Evolutionary conservation across 768 basidiomycete species (phyloP).

Genomic region (Tulasnella sp.): DNA sequence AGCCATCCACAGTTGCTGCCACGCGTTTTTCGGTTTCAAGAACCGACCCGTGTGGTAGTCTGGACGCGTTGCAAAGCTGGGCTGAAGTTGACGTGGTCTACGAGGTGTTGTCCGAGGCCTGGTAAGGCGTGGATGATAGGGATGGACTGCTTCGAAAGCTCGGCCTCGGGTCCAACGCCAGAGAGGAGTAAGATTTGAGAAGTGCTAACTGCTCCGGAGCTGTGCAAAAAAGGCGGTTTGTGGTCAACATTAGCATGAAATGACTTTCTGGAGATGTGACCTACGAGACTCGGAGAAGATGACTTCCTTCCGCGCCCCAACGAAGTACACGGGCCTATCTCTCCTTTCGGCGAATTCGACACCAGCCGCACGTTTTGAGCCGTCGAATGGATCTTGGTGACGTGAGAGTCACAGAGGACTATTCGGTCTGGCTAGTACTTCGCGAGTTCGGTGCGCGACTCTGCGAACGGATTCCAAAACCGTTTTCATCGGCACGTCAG

Average conservation of each 20-base stretch:
- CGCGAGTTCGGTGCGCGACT: conserved; percentile 29
- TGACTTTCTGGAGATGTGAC: neutral
- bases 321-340: conserved; percentile 17
- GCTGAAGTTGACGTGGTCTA: conserved; percentile 55
- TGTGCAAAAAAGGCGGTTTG: neutral
- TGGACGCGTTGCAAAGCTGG: neutral
- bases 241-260: too few species aligned
- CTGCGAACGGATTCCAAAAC: neutral
- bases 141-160: conserved; percentile 53
- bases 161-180: conserved; percentile 64
- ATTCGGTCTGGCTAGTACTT: conserved; percentile 28
- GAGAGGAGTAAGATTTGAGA: conserved; percentile 40
- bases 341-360: conserved; percentile 26
- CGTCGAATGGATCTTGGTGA: conserved; percentile 28
- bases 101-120: conserved; percentile 67
- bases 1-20: neutral
- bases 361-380: conserved; percentile 18
- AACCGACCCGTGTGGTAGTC: neutral
- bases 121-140: conserved; percentile 59
- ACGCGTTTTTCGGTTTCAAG: neutral
- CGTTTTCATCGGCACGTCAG: too few species aligned
- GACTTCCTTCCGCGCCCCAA: conserved; percentile 25
- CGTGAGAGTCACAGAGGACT: conserved; percentile 22
- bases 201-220: conserved; percentile 39
- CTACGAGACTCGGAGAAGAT: conserved; percentile 30